Evolutionary conservation across 108 stramenopile genomes (phyloP), one percentile per base, ranked within the genome.

Genomic region (Skeletonema marinoi): DNA sequence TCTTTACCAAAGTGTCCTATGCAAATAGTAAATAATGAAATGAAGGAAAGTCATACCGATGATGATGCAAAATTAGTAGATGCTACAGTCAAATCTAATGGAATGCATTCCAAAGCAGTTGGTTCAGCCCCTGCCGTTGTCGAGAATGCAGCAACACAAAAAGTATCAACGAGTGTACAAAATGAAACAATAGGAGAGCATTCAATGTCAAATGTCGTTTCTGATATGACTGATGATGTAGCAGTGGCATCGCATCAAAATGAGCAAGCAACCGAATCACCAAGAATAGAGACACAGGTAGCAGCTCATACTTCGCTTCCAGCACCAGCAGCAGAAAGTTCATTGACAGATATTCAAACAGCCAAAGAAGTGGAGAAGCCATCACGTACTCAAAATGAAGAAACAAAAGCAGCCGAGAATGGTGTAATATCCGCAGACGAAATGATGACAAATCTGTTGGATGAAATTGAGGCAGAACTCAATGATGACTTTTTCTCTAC

Each of bases 381-480:
- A 0, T 25, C 3, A 8, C 9, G 3, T 29, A 56, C 51, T 54
- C 51, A 54, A 32, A 36, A 8, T 25, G 25, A 21, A 39, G 48
- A 65, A 6, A 6, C 10, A 17, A 17, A 0, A n/a, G 21, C 31
- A 29, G 0, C 59, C 41, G 16, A 56, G 9, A 56, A 10, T 9
- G 17, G 25, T 56, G 6, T 9, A 25, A 13, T 58, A 9, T 16
- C 51, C 32, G 6, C 76, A 32, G 46, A 78, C n/a, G 72, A 80
- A 31, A 73, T 80, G 72, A 73, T 80, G 72, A 33, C 67, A 19
- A 46, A 63, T 74, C 60, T 81, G 32, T 54, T 81, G 29, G 46
- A 71, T 39, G 80, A 81, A 69, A 81, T 81, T 11, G 73, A 81
- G 32, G 61, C 65, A 29, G 80, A 81, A 51, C 62, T 81, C 5